Conservation (phyloP, 176 grass and related monocot species). For the Calamus simplicifolius region DNA sequence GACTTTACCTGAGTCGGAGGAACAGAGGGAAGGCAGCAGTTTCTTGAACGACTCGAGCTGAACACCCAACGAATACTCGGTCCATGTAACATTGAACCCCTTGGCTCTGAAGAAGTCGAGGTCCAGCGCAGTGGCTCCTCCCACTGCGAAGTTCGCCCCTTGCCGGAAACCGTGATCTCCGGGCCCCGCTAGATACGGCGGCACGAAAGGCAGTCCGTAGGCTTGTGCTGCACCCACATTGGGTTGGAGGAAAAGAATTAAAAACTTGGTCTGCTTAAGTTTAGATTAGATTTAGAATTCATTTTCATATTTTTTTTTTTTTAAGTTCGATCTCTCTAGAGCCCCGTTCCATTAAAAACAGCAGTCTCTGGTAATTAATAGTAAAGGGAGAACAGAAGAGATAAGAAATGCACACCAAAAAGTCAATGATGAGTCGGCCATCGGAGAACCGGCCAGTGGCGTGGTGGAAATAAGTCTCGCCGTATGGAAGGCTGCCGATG, state of each 20-base stretch:
- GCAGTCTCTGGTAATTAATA: neutral
- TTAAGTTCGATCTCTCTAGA: no score
- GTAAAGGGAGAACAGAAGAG: neutral
- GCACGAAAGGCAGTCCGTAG: slow-evolving; percentile 4
- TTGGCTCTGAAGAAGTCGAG: neutral
- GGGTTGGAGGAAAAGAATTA: no score
- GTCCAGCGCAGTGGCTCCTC: neutral
- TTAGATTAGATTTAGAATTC: no score
- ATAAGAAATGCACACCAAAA: neutral
- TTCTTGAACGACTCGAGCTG: neutral
- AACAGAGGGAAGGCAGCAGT: neutral
- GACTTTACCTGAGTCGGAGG: no score
- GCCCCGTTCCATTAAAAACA: neutral
- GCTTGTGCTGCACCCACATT: slow-evolving; percentile 1
- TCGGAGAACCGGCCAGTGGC: slow-evolving; percentile 7
- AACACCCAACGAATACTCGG: neutral
- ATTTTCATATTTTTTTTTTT: no score
- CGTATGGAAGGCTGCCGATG: neutral
- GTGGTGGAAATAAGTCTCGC: slow-evolving; percentile 3
- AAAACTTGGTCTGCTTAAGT: no score
- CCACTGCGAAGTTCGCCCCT: slow-evolving; percentile 4
- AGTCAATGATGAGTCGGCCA: slow-evolving; percentile 7
- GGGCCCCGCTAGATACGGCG: slow-evolving; percentile 4
- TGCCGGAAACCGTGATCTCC: neutral
- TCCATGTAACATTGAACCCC: neutral